Conservation (phyloP, 257 asterid species). For the Euphrasia confusa region DNA sequence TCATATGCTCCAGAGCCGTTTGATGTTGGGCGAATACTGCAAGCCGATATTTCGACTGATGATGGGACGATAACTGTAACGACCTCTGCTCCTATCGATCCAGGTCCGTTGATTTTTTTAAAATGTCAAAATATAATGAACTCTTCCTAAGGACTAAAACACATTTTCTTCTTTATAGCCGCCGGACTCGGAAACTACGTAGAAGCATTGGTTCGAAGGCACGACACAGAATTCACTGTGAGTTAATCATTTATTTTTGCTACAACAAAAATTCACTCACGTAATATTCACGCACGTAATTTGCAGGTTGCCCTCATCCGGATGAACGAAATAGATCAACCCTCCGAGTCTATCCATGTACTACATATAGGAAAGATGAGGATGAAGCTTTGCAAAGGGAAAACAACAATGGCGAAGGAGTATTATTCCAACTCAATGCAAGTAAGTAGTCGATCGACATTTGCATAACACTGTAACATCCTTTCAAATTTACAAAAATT, state of each 20-base stretch:
- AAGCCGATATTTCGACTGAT: constrained; percentile 56
- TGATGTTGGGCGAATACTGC: constrained; percentile 85
- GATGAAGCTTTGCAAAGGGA: constrained; percentile 76
- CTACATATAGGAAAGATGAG: constrained; percentile 92
- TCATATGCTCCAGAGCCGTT: constrained; percentile 91
- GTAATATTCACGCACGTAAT: constrained; percentile 2
- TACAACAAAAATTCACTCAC: too few species aligned
- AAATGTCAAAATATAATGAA: too few species aligned
- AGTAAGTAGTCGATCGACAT: constrained; percentile 55
- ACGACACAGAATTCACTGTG: constrained; percentile 87
- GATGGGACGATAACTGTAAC: constrained; percentile 46
- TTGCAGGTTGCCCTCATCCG: constrained; percentile 71
- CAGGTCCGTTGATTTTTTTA: constrained; percentile 40
- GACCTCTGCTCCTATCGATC: constrained; percentile 72
- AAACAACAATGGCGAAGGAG: constrained; percentile 66
- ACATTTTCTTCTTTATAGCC: constrained; percentile 33
- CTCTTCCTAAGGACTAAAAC: too few species aligned
- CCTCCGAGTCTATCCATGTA: constrained; percentile 69
- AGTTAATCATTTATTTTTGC: constrained; percentile 8
- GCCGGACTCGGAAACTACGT: constrained; percentile 93
- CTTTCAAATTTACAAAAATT: too few species aligned
- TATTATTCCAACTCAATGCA: constrained; percentile 91
- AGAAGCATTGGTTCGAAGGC: constrained; percentile 93
- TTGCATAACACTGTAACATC: too few species aligned
- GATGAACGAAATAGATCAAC: constrained; percentile 64